phyloP scores from a whole-genome alignment of 208 protist species.

The Crithidia brevicula region DNA sequence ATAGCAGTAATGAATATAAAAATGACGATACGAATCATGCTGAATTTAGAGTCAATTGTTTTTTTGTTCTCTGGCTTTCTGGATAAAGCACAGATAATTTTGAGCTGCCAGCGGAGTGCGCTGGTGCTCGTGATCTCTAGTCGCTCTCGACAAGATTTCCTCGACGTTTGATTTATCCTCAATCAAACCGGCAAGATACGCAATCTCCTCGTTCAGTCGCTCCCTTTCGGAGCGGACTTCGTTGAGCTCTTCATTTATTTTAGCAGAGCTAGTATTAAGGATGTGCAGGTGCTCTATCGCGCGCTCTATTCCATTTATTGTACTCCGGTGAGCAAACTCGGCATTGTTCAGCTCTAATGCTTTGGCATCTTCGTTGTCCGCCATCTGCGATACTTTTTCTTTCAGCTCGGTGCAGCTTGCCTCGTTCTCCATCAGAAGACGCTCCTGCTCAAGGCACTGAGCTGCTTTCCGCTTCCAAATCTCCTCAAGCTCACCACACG shows the following conservation, averaged over 20 bases:
- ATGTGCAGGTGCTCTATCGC: not conserved
- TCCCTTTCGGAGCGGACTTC: not conserved
- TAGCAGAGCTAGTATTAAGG: not conserved
- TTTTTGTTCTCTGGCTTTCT: not conserved
- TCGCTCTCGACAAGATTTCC: not conserved
- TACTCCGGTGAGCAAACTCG: not conserved
- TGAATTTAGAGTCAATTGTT: no score
- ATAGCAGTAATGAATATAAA: no score
- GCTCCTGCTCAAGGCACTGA: not conserved
- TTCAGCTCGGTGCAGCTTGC: not conserved
- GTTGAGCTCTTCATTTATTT: not conserved
- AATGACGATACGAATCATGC: no score
- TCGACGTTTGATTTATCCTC: not conserved
- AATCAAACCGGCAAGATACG: not conserved
- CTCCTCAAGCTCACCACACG: not conserved
- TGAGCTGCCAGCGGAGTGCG: not conserved
- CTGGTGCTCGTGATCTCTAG: not conserved
- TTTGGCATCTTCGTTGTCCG: not conserved
- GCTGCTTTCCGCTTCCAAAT: not conserved
- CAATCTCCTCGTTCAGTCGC: not conserved
- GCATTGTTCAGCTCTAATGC: not conserved
- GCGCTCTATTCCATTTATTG: not conserved
- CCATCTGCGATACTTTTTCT: not conserved
- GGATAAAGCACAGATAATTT: not conserved
- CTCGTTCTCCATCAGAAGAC: not conserved